Percentiles rank a stretch among this genome's conserved stretches.
Conservation (phyloP, 1,284 basidiomycete genomes). For the Leccinum subatratum region DNA sequence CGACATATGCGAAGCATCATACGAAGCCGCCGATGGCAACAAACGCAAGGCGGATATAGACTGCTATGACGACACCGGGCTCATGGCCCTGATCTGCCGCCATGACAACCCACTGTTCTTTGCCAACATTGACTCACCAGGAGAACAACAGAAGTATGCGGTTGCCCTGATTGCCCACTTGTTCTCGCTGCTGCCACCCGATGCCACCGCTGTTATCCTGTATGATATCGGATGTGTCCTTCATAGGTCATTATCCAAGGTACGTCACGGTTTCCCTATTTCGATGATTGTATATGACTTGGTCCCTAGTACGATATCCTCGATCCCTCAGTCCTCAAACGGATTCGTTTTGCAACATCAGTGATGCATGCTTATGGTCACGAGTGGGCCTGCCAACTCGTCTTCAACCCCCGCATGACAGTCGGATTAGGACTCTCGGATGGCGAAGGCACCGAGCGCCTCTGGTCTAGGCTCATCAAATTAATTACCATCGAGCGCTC, state of each 20-base stretch:
- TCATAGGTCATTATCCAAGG: not conserved
- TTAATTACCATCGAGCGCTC: too few relatives aligned
- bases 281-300: not conserved
- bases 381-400: too few relatives aligned
- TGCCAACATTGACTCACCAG: constrained; percentile 1
- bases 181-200: constrained; percentile 3
- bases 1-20: constrained; percentile 1
- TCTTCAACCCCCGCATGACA: too few relatives aligned
- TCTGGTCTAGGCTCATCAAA: too few relatives aligned
- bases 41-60: constrained; percentile 5
- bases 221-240: constrained; percentile 10
- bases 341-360: constrained; percentile 20
- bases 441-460: too few relatives aligned
- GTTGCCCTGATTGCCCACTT: not conserved
- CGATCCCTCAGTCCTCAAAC: not conserved
- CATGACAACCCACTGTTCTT: constrained; percentile 6
- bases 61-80: not conserved
- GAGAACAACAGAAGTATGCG: constrained; percentile 9
- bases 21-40: constrained; percentile 4
- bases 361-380: not conserved
- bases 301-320: constrained; percentile 3
- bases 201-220: not conserved
- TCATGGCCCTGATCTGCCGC: constrained; percentile 6
- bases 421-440: too few relatives aligned
- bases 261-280: not conserved